Conservation (phyloP, 2,329 filamentous ascomycete genomes). For the Apiospora kogelbergensis region DNA sequence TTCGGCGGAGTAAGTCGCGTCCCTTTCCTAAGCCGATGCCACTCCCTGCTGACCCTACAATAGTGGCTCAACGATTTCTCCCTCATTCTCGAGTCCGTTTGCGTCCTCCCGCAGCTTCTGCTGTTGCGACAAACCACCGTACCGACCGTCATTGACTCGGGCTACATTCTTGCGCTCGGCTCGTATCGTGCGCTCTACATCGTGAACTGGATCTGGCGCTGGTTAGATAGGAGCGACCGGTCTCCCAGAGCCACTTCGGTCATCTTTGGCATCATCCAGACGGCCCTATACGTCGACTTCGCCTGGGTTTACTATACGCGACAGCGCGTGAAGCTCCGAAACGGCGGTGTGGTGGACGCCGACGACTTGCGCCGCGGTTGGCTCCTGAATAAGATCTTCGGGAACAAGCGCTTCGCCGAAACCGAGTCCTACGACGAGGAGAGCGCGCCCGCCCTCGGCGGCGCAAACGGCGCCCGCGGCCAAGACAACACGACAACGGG, state of each 20-base stretch:
- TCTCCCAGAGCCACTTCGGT: constrained; percentile 71
- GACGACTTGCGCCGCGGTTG: constrained; percentile 86
- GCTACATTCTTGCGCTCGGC: constrained; percentile 85
- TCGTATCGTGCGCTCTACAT: constrained; percentile 88
- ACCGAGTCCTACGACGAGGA: constrained; percentile 62
- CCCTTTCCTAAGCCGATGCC: neutral
- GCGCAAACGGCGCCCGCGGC: constrained; percentile 25
- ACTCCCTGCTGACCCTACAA: neutral
- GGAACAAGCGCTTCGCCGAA: constrained; percentile 51
- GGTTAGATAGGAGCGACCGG: constrained; percentile 56
- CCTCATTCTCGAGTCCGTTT: constrained; percentile 87
- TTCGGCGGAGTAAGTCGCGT: constrained; percentile 48
- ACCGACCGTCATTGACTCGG: constrained; percentile 95
- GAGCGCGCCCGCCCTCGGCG: constrained; percentile 49
- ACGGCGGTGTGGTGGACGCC: constrained; percentile 83
- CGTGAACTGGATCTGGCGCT: constrained; percentile 82
- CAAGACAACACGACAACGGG: constrained; percentile 25
- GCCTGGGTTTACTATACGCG: constrained; percentile 95
- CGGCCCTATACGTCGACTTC: constrained; percentile 87
- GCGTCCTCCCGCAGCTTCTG: constrained; percentile 86
- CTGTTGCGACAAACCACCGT: constrained; percentile 93
- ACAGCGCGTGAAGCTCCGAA: constrained; percentile 89
- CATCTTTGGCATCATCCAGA: constrained; percentile 87
- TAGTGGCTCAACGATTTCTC: constrained; percentile 87
- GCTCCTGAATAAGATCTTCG: constrained; percentile 77